A percentile compares a stretch with the other conserved stretches of the same genome.
These are phyloP conservation scores for Sordariomycetes sp. DNA, from an alignment of 2,329 filamentous ascomycete species.

Conservation along the genomic window DNA sequence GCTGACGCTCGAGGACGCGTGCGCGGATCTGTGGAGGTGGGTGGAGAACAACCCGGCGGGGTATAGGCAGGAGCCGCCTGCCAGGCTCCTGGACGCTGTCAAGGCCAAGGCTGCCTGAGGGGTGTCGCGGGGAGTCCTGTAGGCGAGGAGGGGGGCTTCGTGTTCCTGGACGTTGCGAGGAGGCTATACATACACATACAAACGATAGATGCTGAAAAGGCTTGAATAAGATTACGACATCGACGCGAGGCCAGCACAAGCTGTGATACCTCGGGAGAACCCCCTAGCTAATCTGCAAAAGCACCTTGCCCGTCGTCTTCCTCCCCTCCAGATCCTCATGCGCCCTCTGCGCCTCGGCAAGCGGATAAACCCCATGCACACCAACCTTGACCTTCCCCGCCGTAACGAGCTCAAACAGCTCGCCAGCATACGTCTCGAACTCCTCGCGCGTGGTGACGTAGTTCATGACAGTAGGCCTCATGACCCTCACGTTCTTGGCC, in stretches of 20 bases:
- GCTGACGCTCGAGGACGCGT: slow-evolving; percentile 82
- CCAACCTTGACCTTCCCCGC: slow-evolving; percentile 57
- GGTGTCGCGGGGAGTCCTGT: neutral
- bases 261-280: neutral
- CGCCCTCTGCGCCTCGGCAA: slow-evolving; percentile 59
- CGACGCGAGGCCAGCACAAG: neutral
- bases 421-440: slow-evolving; percentile 52
- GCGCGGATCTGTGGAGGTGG: slow-evolving; percentile 92
- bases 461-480: slow-evolving; percentile 59
- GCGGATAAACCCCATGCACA: slow-evolving; percentile 65
- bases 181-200: too few species aligned
- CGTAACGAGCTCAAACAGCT: slow-evolving; percentile 61
- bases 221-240: too few species aligned
- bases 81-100: slow-evolving; percentile 57
- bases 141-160: neutral
- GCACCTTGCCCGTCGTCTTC: slow-evolving; percentile 72
- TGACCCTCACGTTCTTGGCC: slow-evolving; percentile 64
- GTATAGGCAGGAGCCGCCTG: slow-evolving; percentile 83
- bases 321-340: slow-evolving; percentile 70
- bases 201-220: too few species aligned
- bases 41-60: slow-evolving; percentile 93
- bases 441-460: slow-evolving; percentile 61
- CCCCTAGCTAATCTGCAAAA: slow-evolving; percentile 48
- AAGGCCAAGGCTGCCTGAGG: slow-evolving; percentile 20
- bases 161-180: too few species aligned